These are phyloP conservation scores for Oldenlandia corymbosa DNA, from an alignment of 257 asterid genomes.

Conservation along the genomic window DNA sequence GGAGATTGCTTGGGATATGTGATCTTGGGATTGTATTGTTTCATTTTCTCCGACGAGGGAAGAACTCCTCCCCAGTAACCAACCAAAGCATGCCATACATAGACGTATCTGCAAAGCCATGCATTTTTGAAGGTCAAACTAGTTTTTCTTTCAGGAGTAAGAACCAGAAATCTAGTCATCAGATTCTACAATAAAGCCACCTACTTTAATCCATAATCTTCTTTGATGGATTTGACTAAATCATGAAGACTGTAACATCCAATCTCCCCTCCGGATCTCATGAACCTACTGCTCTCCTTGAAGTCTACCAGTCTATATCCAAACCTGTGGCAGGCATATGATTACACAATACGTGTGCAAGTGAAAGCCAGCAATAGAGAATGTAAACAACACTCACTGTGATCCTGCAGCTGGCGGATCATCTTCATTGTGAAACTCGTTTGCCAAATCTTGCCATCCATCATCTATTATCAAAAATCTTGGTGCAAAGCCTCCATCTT, in stretches of 20 bases:
- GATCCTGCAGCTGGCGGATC: constrained; percentile 42
- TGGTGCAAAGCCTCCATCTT: constrained; percentile 51
- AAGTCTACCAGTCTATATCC: constrained; percentile 47
- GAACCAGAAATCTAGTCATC: constrained; percentile 18
- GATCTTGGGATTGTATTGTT: constrained; percentile 56
- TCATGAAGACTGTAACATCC: constrained; percentile 25
- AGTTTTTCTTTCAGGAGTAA: neutral
- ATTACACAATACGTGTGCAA: constrained; percentile 1
- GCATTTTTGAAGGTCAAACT: neutral
- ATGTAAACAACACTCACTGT: constrained; percentile 38
- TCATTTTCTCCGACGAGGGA: constrained; percentile 31
- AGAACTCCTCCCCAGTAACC: constrained; percentile 77
- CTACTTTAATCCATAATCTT: constrained; percentile 8
- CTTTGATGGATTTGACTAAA: neutral
- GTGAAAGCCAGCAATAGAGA: neutral
- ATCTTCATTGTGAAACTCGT: constrained; percentile 49
- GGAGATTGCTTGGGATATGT: constrained; percentile 51
- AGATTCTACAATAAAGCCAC: no score
- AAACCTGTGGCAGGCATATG: constrained; percentile 30
- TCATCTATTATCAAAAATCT: constrained; percentile 67
- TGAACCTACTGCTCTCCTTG: constrained; percentile 50
- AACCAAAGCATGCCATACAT: constrained; percentile 61
- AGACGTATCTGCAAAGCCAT: constrained; percentile 36
- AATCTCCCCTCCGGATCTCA: constrained; percentile 24
- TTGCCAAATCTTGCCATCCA: constrained; percentile 72